Conservation (phyloP, 2,329 filamentous ascomycete genomes). For the Fusarium mundagurra region DNA sequence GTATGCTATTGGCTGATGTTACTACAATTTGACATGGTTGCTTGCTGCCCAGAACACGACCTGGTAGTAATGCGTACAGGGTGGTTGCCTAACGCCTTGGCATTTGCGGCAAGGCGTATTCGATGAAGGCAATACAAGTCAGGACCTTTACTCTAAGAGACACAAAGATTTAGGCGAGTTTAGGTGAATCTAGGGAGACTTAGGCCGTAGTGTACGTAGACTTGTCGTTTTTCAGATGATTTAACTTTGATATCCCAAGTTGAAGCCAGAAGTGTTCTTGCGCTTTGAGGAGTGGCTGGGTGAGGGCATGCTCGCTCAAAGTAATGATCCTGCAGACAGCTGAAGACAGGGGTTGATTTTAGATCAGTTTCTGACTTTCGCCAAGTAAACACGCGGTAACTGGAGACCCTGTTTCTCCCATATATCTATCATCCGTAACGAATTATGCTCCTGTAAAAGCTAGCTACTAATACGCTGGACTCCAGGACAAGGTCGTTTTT, state of each 20-base stretch:
- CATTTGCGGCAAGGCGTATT: background rate
- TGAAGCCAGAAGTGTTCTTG: background rate
- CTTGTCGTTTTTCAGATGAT: fast-evolving
- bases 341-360: background rate
- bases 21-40: background rate
- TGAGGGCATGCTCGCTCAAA: background rate
- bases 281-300: background rate
- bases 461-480: no score
- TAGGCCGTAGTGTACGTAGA: background rate
- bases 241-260: background rate
- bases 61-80: background rate
- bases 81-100: background rate
- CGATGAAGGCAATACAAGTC: background rate
- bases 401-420: background rate
- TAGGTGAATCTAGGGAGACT: background rate
- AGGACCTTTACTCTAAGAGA: background rate
- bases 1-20: background rate
- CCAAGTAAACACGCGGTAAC: background rate
- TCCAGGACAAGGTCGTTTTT: background rate
- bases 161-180: background rate
- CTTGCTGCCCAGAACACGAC: background rate
- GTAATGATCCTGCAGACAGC: background rate
- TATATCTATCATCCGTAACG: background rate
- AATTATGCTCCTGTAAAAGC: background rate
- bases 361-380: background rate